Evolutionary conservation across 2,329 filamentous ascomycete genomes (phyloP).

Genomic region (Ophiostoma perfectum): DNA sequence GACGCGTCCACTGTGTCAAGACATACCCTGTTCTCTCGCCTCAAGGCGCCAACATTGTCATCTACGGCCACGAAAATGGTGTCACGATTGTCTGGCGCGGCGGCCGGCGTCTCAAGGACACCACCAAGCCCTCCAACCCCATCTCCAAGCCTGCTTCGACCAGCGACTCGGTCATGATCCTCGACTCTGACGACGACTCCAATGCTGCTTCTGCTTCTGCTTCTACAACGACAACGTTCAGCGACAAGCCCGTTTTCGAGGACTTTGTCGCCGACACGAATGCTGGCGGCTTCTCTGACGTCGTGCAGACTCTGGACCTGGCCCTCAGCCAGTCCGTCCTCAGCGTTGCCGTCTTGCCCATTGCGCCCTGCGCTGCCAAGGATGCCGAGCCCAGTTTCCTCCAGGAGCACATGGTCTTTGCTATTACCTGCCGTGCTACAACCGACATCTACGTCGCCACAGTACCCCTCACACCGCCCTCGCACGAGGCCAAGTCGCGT

Average conservation of each 20-base stretch:
- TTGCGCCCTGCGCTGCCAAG: constrained; percentile 44
- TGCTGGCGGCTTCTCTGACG: constrained; percentile 47
- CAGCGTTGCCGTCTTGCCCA: constrained; percentile 52
- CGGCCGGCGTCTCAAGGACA: constrained; percentile 52
- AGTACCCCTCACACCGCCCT: constrained; percentile 57
- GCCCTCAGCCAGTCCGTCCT: constrained; percentile 51
- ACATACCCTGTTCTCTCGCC: constrained; percentile 57
- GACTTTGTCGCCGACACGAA: constrained; percentile 38
- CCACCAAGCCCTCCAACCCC: constrained; percentile 30
- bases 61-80: constrained; percentile 61
- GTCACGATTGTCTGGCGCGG: constrained; percentile 59
- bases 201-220: constrained; percentile 5
- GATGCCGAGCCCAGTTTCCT: constrained; percentile 48
- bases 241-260: constrained; percentile 56
- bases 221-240: constrained; percentile 33
- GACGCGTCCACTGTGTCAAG: constrained; percentile 55
- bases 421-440: constrained; percentile 51
- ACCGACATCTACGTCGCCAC: constrained; percentile 54
- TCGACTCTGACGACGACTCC: constrained; percentile 54
- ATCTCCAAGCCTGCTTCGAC: constrained; percentile 18
- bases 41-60: constrained; percentile 57
- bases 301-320: constrained; percentile 58
- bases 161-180: constrained; percentile 53
- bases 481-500: constrained; percentile 53
- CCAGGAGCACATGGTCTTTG: constrained; percentile 55